Base-by-base conservation (phyloP, 1,284 basidiomycete species). In the Porodaedalea pini region DNA sequence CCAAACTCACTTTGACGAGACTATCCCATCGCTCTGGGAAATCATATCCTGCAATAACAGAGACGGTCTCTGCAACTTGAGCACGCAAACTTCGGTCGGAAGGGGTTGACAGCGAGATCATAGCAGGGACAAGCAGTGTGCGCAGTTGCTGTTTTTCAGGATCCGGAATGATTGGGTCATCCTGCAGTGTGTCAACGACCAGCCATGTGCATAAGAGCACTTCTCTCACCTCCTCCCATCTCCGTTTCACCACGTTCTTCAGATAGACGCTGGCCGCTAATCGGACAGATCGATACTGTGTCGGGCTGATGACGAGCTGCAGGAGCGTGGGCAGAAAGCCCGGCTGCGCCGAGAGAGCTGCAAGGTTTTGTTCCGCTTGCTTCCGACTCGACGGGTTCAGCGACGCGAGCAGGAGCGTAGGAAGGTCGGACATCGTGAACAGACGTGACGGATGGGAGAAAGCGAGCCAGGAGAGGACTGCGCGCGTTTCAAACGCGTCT, bases 1-100 rank as follows among this genome's bases (percentile, higher is more conserved):
- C 31, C 47, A 40, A 69, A 72, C 90, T 66, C 68, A 94, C 92
- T 74, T 92, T 87, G 64, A 95, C 85, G 58, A 97, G 80, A 70
- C 88, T 83, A 29, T 82, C 78, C 94, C 94, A 98, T 62, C 82
- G 81, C 19, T 78, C 7, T 93, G 54, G 94, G 69, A 97, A 98
- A 74, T 97, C 94, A 31, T 85, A 77, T 58, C 87, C 82, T 5
- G 94, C 93, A 67, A 97, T 88, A 60, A 93, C 79, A 10, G 93
- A 86, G 39, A 97, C 86, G 5, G 91, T 83, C 71, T 97, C 94
- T 23, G 92, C 94, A 29, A 97, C 82, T 71, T 97, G 93, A 2
- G 88, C 84, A 11, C 88, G 80, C 56, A 90, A 75, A 1, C 77
- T 64, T 66, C 86, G 89, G 70, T 90, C 87, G 25, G 80, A 73